phyloP scores from a whole-genome alignment of 805 yeast genomes.

The Candida yuanshanica region DNA sequence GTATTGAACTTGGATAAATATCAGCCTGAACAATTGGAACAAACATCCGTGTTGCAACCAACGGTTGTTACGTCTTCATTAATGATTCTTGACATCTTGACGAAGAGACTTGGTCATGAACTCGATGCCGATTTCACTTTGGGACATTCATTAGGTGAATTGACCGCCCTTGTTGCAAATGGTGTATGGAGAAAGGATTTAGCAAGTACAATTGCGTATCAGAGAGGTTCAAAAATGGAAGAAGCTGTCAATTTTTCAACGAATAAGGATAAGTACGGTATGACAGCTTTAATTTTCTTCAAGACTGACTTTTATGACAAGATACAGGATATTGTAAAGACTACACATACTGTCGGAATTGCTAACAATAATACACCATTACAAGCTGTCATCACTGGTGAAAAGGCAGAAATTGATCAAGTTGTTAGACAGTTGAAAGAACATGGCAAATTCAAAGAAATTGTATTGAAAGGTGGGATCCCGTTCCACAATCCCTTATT shows the following conservation, averaged over 20 bases:
- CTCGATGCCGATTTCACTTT: constrained; percentile 20
- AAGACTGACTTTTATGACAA: constrained; percentile 20
- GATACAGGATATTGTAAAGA: not conserved
- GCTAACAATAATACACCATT: constrained; percentile 37
- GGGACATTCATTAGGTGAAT: constrained; percentile 44
- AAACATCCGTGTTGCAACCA: constrained; percentile 29
- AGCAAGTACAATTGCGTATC: constrained; percentile 23
- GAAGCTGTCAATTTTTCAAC: constrained; percentile 17
- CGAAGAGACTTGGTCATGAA: constrained; percentile 15
- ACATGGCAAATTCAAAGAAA: constrained; percentile 23
- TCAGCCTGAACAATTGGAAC: constrained; percentile 1
- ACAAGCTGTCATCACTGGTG: constrained; percentile 40
- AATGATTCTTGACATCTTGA: constrained; percentile 23
- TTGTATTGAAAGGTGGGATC: constrained; percentile 31
- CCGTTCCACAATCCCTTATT: constrained; percentile 42
- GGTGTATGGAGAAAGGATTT: constrained; percentile 22
- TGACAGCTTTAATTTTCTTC: constrained; percentile 31
- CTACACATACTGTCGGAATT: constrained; percentile 22
- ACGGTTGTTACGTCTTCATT: constrained; percentile 19
- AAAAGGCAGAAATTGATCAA: constrained; percentile 10
- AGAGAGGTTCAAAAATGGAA: constrained; percentile 37
- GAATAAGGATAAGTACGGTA: constrained; percentile 24
- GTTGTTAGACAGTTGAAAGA: constrained; percentile 14
- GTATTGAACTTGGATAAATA: not conserved
- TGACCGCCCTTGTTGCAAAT: constrained; percentile 30